Evolutionary conservation across 441 rosid species (phyloP).

Genomic region (Rhodomyrtus psidioides): DNA sequence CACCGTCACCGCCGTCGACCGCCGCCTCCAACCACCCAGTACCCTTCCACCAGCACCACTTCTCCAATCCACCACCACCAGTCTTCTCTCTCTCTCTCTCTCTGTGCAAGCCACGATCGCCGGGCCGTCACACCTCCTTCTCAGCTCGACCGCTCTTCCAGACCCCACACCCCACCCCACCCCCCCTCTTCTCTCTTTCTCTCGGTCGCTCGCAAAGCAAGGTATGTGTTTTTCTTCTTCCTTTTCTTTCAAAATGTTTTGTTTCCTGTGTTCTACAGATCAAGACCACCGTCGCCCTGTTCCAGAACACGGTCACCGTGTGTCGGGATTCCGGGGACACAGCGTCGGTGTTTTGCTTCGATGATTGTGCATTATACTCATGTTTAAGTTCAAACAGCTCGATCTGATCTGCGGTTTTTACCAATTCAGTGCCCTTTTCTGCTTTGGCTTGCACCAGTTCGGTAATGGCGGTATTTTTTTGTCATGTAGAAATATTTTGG

Average conservation of each 20-base stretch:
- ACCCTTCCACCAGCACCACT: neutral
- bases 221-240: neutral
- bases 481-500: neutral
- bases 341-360: neutral
- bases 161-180: no score
- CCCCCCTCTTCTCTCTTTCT: neutral
- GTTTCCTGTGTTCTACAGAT: neutral
- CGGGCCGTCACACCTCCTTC: neutral
- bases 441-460: neutral
- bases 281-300: neutral
- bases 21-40: neutral
- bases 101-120: neutral
- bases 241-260: neutral
- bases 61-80: neutral
- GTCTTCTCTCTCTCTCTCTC: neutral
- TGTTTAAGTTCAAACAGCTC: neutral
- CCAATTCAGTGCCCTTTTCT: neutral
- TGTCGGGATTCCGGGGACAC: neutral
- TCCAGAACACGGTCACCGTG: neutral
- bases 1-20: neutral
- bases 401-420: neutral
- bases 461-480: neutral
- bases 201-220: neutral
- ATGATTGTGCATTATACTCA: neutral
- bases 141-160: neutral